These are phyloP conservation scores for Tricholoma hemisulphureum DNA, from an alignment of 768 basidiomycete genomes.

Conservation along the genomic window DNA sequence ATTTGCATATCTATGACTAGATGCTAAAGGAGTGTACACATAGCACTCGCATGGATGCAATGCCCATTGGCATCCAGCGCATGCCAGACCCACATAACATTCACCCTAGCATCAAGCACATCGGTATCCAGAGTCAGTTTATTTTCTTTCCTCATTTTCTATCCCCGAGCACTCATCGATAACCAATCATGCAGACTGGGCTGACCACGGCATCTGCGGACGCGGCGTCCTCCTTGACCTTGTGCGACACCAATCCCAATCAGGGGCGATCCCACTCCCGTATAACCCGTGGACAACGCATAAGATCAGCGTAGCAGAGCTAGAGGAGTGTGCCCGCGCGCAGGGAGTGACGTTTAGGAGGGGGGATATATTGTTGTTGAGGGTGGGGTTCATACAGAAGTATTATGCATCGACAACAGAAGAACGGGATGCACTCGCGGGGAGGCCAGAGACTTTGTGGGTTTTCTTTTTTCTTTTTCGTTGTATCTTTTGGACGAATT, in stretches of 20 bases:
- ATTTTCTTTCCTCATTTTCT: neutral
- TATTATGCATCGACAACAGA: constrained; percentile 43
- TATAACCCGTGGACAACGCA: constrained; percentile 66
- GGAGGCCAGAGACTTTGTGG: constrained; percentile 52
- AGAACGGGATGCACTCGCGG: constrained; percentile 42
- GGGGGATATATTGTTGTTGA: constrained; percentile 60
- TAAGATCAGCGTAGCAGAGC: constrained; percentile 49
- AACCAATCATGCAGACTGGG: constrained; percentile 51
- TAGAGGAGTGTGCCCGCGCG: constrained; percentile 56
- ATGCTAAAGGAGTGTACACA: neutral
- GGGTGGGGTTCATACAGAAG: constrained; percentile 63
- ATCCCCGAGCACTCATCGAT: constrained; percentile 1
- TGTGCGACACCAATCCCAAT: constrained; percentile 49
- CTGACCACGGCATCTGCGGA: constrained; percentile 67
- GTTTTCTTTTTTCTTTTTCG: constrained; percentile 19
- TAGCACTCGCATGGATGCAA: constrained; percentile 42
- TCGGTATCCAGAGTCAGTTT: constrained; percentile 69
- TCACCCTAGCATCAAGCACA: constrained; percentile 44
- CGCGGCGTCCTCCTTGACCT: constrained; percentile 68
- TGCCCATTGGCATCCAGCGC: constrained; percentile 46
- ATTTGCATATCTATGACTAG: neutral
- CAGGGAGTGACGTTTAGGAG: constrained; percentile 58
- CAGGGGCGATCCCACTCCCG: constrained; percentile 37
- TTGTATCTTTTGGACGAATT: neutral
- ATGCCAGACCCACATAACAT: constrained; percentile 49